A percentile compares a stretch with the other conserved stretches of the same genome.
phyloP scores from a whole-genome alignment of 768 basidiomycete species.

The Cystobasidium tubakii region DNA sequence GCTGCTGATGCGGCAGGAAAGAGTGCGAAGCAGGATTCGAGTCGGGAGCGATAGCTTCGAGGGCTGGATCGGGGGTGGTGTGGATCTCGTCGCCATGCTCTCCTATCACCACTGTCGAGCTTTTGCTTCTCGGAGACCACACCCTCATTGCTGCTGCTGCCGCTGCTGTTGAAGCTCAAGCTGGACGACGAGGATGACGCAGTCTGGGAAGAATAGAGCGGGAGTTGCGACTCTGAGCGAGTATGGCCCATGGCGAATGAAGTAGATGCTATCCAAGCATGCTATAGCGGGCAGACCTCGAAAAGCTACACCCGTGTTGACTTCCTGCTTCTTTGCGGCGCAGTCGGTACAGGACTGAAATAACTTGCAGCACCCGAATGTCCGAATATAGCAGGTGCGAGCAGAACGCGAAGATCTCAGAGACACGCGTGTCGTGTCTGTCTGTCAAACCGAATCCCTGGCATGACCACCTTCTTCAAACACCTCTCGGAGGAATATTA shows the following conservation, averaged over 20 bases:
- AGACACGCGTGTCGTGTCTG: no score
- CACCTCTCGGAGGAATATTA: no score
- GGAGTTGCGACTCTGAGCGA: conserved; percentile 2
- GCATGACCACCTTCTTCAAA: no score
- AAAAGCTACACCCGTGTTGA: background rate
- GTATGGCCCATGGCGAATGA: background rate
- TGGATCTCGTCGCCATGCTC: background rate
- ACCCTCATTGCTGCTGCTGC: background rate
- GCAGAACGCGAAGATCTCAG: background rate
- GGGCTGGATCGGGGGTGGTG: background rate
- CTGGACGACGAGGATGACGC: conserved; percentile 12
- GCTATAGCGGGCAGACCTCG: background rate
- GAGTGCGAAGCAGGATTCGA: background rate
- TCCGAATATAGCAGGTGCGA: background rate
- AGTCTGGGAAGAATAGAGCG: background rate
- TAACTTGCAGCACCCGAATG: background rate
- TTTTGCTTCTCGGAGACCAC: background rate
- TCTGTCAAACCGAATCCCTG: no score
- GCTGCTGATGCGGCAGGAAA: background rate
- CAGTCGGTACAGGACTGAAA: conserved; percentile 2
- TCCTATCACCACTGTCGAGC: background rate
- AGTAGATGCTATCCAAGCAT: background rate
- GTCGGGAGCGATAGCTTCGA: background rate
- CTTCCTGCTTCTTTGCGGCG: background rate
- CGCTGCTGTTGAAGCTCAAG: background rate